These are phyloP conservation scores for Nakazawaea laoshanensis DNA, from an alignment of 805 yeast species.

Conservation along the genomic window DNA sequence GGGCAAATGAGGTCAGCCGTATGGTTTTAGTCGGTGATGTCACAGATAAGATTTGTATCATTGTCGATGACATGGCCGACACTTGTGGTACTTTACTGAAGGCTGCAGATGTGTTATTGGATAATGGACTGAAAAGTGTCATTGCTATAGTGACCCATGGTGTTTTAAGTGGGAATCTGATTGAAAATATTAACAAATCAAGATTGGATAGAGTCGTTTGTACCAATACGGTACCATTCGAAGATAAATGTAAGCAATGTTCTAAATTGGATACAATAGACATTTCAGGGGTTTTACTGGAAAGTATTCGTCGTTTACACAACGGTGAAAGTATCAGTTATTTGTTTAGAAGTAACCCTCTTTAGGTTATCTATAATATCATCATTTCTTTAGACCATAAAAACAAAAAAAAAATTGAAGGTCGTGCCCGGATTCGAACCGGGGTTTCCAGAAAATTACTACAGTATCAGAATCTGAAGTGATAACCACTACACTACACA, in stretches of 20 bases:
- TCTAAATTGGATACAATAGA: slow-evolving; percentile 63
- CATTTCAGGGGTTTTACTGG: slow-evolving; percentile 68
- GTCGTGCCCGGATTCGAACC: slow-evolving; percentile 12
- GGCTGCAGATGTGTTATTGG: slow-evolving; percentile 69
- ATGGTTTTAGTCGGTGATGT: slow-evolving; percentile 88
- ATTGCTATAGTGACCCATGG: slow-evolving; percentile 84
- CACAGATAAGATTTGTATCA: slow-evolving; percentile 61
- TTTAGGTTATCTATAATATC: slow-evolving; percentile 1
- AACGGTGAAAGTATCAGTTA: slow-evolving; percentile 83
- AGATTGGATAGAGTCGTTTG: slow-evolving; percentile 64
- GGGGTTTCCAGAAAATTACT: slow-evolving; percentile 11
- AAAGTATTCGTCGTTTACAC: slow-evolving; percentile 76
- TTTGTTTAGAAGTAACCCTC: slow-evolving; percentile 54
- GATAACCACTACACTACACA: slow-evolving; percentile 12
- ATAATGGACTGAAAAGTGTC: slow-evolving; percentile 62
- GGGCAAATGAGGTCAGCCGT: slow-evolving; percentile 75
- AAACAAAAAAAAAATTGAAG: slow-evolving; percentile 4
- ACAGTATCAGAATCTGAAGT: slow-evolving; percentile 11
- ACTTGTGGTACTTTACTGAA: slow-evolving; percentile 82
- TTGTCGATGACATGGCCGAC: slow-evolving; percentile 87
- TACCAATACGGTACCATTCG: slow-evolving; percentile 75
- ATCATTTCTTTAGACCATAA: neutral
- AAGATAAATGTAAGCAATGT: slow-evolving; percentile 48
- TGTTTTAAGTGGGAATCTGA: slow-evolving; percentile 66
- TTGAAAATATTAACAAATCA: slow-evolving; percentile 60